Evolutionary conservation across 257 asterid genomes (phyloP), one percentile per base, ranked within the genome.

Genomic region (Gynochthodes officinalis): DNA sequence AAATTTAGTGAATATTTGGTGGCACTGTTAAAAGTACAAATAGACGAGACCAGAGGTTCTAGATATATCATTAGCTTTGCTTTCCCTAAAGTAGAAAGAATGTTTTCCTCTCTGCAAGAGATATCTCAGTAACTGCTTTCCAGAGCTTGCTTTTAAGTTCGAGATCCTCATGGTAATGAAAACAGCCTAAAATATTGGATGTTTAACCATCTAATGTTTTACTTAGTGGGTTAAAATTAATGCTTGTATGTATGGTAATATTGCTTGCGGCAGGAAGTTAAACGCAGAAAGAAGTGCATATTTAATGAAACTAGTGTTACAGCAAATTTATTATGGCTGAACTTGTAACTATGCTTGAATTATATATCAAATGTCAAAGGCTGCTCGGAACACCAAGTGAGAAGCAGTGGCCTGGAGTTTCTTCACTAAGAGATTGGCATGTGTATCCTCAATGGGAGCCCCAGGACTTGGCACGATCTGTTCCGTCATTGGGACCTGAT

Each of bases 371-470:
- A 79, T 57, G 30, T 55, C 50, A 72, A 67, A 92, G 97, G 89
- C 68, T 93, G 86, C 81, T 94, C 70, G 99, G 99, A 78, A 94
- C 99, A 11, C 99, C 99, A 58, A 86, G 83, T 30, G 97, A 94
- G 77, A 78, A 85, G 77, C 77, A 85, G 21, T 94, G 99, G 99
- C 97, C 99, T 0, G 97, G 97, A 72, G 97, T 94, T 39, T 79
- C 65, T 73, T 82, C 92, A 33, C 84, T 94, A 72, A 69, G 91
- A 25, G 97, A 94, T 80, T 94, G 99, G 99, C 99, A 94, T 77
- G 95, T 84, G 69, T 94, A 94, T 78, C 99, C 99, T 40, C 84
- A 79, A 53, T 94, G 99, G 99, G 99, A 88, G 72, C 76, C 96
- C 65, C 96, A 91, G 81, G 82, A 80, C 80, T 75, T 94, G 82